Evolutionary conservation across 2,329 filamentous ascomycete species (phyloP).

Genomic region (Trichophyton mentagrophytes): DNA sequence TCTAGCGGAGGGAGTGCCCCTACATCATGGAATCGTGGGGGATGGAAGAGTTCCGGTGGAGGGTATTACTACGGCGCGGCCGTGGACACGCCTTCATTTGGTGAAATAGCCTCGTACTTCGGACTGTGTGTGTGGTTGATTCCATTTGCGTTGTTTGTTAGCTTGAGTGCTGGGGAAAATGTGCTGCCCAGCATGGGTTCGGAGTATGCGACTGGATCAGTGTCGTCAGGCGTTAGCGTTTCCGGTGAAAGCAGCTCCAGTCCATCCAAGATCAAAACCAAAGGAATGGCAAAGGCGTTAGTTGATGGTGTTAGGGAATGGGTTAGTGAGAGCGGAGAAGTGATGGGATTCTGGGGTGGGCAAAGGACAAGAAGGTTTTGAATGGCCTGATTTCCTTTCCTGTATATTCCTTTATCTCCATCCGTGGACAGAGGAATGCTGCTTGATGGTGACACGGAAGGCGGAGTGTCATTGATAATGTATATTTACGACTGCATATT

Average conservation of each 20-base stretch:
- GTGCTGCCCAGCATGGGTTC: slow-evolving; percentile 85
- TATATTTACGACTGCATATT: neutral
- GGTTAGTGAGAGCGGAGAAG: slow-evolving; percentile 49
- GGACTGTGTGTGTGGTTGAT: slow-evolving; percentile 94
- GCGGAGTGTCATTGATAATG: neutral
- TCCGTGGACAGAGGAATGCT: neutral
- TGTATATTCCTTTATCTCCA: neutral
- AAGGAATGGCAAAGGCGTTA: slow-evolving; percentile 51
- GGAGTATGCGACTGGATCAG: slow-evolving; percentile 49
- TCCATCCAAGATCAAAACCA: slow-evolving; percentile 36
- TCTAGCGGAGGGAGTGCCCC: slow-evolving; percentile 25
- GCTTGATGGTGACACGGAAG: neutral
- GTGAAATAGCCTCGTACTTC: slow-evolving; percentile 91
- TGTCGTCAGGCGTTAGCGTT: slow-evolving; percentile 3
- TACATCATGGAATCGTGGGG: neutral
- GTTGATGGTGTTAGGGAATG: slow-evolving; percentile 48
- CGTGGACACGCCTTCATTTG: slow-evolving; percentile 59
- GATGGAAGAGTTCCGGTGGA: slow-evolving; percentile 15
- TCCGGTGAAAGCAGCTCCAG: slow-evolving; percentile 11
- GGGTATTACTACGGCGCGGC: slow-evolving; percentile 27
- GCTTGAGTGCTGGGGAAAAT: slow-evolving; percentile 85
- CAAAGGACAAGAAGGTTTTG: slow-evolving; percentile 41
- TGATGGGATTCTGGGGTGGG: slow-evolving; percentile 50
- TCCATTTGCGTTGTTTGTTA: slow-evolving; percentile 89
- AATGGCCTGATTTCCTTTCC: neutral